phyloP scores from a whole-genome alignment of 2,329 filamentous ascomycete genomes.

The Albifimbria verrucaria region DNA sequence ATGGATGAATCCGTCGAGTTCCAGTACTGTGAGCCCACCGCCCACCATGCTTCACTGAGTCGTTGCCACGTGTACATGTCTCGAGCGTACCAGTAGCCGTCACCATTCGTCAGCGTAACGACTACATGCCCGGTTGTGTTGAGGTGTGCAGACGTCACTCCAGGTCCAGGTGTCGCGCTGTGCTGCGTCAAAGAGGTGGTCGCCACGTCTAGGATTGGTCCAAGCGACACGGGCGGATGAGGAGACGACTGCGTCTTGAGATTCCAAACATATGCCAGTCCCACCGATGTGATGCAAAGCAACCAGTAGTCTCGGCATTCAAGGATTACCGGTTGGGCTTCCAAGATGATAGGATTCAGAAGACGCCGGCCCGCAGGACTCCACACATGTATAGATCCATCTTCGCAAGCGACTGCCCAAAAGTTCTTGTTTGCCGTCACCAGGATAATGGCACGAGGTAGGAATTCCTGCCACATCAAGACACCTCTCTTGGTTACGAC shows the following conservation, averaged over 20 bases:
- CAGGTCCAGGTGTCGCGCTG: constrained; percentile 70
- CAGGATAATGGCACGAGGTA: constrained; percentile 82
- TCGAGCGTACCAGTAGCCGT: constrained; percentile 86
- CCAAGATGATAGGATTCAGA: constrained; percentile 79
- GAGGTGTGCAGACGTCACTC: constrained; percentile 85
- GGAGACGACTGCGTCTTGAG: constrained; percentile 77
- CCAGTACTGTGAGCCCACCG: constrained; percentile 97
- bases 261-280: constrained; percentile 93
- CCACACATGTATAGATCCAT: constrained; percentile 87
- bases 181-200: constrained; percentile 75
- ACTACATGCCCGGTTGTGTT: constrained; percentile 85
- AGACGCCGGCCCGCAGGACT: constrained; percentile 85
- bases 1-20: constrained; percentile 93
- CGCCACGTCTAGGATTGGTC: constrained; percentile 83
- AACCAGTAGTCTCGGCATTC: constrained; percentile 89
- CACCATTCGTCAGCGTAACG: constrained; percentile 89
- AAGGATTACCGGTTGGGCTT: constrained; percentile 90
- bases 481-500: constrained; percentile 77
- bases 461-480: constrained; percentile 88
- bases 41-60: constrained; percentile 97
- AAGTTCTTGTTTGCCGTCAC: constrained; percentile 87
- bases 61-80: constrained; percentile 90
- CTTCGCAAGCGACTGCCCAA: constrained; percentile 91
- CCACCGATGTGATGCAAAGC: constrained; percentile 82
- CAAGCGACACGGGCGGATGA: constrained; percentile 86